Evolutionary conservation across 169 alveolate genomes (phyloP).

Genomic region (Eimeria falciformis): DNA sequence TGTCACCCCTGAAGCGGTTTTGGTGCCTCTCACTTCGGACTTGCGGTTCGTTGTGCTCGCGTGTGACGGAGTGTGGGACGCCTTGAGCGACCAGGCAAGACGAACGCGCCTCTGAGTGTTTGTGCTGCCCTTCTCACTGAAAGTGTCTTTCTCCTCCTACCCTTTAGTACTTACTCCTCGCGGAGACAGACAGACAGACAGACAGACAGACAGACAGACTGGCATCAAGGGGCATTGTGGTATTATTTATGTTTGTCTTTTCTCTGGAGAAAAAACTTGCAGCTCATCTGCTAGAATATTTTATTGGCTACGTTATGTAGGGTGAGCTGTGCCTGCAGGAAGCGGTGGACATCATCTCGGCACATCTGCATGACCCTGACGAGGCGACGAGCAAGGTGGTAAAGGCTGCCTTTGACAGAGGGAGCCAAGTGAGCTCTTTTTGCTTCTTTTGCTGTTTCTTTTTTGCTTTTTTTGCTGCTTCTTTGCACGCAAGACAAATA

Average conservation of each 20-base stretch:
- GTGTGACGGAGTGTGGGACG: constrained; percentile 99
- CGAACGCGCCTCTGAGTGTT: neutral
- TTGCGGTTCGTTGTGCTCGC: constrained; percentile 97
- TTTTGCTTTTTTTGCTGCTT: neutral
- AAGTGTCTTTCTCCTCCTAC: neutral
- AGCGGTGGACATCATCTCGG: constrained; percentile 2
- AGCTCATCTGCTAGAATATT: no score
- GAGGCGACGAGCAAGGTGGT: constrained; percentile 63
- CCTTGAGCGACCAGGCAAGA: constrained; percentile 91
- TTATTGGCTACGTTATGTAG: no score
- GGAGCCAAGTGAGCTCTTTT: constrained; percentile 48
- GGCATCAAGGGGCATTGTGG: neutral
- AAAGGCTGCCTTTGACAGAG: constrained; percentile 43
- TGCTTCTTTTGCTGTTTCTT: neutral
- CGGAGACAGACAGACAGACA: neutral
- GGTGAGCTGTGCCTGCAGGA: constrained; percentile 1
- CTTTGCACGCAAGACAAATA: neutral
- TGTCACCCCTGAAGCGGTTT: constrained; percentile 95
- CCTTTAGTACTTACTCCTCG: neutral
- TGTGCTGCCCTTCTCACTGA: neutral
- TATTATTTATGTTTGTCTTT: no score
- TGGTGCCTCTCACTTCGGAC: constrained; percentile 86
- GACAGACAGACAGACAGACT: neutral
- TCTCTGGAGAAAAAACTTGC: no score
- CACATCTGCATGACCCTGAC: constrained; percentile 41